phyloP scores from a whole-genome alignment of 2,329 filamentous ascomycete species.

The Cercospora janseana region DNA sequence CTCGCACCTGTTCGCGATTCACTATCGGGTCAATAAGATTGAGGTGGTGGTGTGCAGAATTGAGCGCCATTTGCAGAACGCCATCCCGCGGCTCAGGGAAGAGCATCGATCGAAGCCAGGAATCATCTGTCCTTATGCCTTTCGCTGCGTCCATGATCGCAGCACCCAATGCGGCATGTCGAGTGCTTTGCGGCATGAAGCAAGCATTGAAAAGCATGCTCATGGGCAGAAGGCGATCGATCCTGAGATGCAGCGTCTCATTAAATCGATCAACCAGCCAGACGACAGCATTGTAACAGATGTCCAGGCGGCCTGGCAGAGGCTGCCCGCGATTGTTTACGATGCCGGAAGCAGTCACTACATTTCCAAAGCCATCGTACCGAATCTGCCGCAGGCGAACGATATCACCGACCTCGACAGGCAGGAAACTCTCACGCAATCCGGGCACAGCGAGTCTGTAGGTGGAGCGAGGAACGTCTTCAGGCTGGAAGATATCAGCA shows the following conservation, averaged over 20 bases:
- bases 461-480: slow-evolving; percentile 18
- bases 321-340: slow-evolving; percentile 2
- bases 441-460: slow-evolving; percentile 26
- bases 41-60: slow-evolving; percentile 38
- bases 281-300: slow-evolving; percentile 26
- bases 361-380: slow-evolving; percentile 17
- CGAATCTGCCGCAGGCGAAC: slow-evolving; percentile 28
- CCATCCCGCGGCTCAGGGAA: slow-evolving; percentile 45
- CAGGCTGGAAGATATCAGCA: slow-evolving; percentile 2
- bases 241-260: slow-evolving; percentile 24
- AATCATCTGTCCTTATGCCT: slow-evolving; percentile 5
- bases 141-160: slow-evolving; percentile 15
- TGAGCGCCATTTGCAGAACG: slow-evolving; percentile 41
- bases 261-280: slow-evolving; percentile 28
- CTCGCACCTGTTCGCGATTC: slow-evolving; percentile 51
- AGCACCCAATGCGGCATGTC: slow-evolving; percentile 18
- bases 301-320: slow-evolving; percentile 9
- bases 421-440: slow-evolving; percentile 27
- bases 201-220: slow-evolving; percentile 27
- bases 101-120: slow-evolving; percentile 44
- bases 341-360: slow-evolving; percentile 8
- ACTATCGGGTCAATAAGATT: slow-evolving; percentile 43
- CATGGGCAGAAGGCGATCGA: slow-evolving; percentile 20
- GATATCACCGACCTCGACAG: slow-evolving; percentile 29
- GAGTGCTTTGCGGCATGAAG: slow-evolving; percentile 25